Conservation (phyloP, 31 red algal species). For the Porphyra umbilicalis region DNA sequence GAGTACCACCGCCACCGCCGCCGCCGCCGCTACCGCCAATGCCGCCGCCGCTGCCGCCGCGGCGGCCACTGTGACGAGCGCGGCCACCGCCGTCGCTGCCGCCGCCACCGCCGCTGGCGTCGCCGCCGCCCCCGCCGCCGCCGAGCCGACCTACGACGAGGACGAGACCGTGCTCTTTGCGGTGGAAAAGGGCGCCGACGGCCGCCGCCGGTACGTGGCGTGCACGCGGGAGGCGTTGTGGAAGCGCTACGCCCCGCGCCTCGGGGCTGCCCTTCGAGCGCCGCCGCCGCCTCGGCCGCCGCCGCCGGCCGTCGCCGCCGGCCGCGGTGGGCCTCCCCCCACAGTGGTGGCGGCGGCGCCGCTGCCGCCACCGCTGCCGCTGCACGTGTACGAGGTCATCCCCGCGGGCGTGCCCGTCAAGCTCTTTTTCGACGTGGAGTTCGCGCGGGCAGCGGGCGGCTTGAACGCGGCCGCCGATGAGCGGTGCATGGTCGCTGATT, state of each 20-base stretch:
- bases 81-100: not conserved
- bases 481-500: constrained; percentile 13
- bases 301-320: too few species aligned
- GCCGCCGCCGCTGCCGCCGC: too few species aligned
- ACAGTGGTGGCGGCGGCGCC: too few species aligned
- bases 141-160: not conserved
- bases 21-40: not conserved
- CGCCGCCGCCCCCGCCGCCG: not conserved
- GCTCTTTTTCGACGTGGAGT: constrained; percentile 81
- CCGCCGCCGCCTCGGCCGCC: not conserved
- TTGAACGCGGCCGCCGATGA: constrained; percentile 15
- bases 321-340: too few species aligned
- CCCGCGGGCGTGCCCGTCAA: constrained; percentile 35
- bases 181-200: not conserved
- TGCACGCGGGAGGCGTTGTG: not conserved
- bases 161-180: not conserved
- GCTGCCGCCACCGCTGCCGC: not conserved
- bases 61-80: not conserved
- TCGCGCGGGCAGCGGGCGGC: constrained; percentile 1
- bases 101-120: not conserved
- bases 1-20: not conserved
- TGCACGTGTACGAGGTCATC: constrained; percentile 80
- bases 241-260: constrained; percentile 3
- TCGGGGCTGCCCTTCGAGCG: not conserved
- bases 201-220: not conserved